Evolutionary conservation across 2,329 filamentous ascomycete species (phyloP).

Genomic region (Hypoxylon sp.): DNA sequence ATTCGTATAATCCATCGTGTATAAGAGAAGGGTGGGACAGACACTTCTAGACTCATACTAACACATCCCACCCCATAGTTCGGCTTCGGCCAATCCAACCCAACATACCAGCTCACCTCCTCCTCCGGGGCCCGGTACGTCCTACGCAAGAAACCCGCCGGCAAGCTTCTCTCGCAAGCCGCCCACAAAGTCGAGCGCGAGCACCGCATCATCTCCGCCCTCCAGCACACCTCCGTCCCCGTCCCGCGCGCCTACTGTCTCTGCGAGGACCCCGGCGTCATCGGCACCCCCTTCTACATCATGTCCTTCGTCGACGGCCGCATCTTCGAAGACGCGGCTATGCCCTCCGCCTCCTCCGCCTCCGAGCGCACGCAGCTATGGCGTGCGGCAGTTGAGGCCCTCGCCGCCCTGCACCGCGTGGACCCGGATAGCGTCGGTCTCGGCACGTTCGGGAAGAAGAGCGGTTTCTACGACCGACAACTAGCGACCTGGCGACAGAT

Average conservation of each 20-base stretch:
- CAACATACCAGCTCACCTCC: slow-evolving; percentile 91
- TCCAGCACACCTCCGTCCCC: slow-evolving; percentile 83
- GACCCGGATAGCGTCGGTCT: slow-evolving; percentile 77
- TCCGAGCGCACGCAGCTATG: slow-evolving; percentile 84
- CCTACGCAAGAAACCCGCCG: slow-evolving; percentile 98
- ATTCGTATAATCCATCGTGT: neutral
- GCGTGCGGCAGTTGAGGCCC: slow-evolving; percentile 84
- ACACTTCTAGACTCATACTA: neutral
- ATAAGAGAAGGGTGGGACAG: neutral
- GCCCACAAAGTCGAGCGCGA: slow-evolving; percentile 98
- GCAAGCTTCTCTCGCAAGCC: slow-evolving; percentile 90
- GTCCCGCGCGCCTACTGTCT: slow-evolving; percentile 87
- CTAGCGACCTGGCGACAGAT: slow-evolving; percentile 86
- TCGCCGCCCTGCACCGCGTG: slow-evolving; percentile 88
- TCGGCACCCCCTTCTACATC: slow-evolving; percentile 96
- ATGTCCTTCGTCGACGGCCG: slow-evolving; percentile 97
- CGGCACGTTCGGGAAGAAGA: slow-evolving; percentile 77
- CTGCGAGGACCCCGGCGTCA: slow-evolving; percentile 83
- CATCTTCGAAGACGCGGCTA: slow-evolving; percentile 89
- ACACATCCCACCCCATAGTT: slow-evolving; percentile 71
- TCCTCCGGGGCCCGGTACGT: slow-evolving; percentile 81
- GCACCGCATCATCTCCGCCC: slow-evolving; percentile 88
- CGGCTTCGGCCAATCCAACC: slow-evolving; percentile 96
- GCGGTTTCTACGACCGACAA: slow-evolving; percentile 88
- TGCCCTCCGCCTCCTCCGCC: slow-evolving; percentile 74